Evolutionary conservation across 2,329 filamentous ascomycete genomes (phyloP), one percentile per base, ranked within the genome.

Genomic region (Botrytis deweyae): DNA sequence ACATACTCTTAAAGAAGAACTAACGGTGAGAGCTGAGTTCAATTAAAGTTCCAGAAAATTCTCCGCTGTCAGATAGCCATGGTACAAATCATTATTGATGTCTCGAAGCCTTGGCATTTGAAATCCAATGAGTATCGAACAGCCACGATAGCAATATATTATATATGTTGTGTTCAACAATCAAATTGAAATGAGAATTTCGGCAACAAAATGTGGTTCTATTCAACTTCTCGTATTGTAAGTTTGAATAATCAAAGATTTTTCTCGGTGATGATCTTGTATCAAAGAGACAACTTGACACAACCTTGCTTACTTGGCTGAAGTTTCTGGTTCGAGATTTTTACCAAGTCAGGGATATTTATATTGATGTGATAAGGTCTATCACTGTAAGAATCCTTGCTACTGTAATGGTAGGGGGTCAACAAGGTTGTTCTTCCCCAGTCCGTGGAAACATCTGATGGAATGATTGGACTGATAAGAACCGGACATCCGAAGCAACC

Each of bases 291-390:
- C 22, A 67, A 36, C 46, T 25, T 29, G 33, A 25, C 33, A 52
- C 29, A 67, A 22, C 46, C 36, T 68, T 58, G 46, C 36, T 68
- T 68, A 49, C 49, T 29, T 68, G 49, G 55, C n/a, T 9, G 46
- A 55, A 40, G 33, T 67, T 52, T 67, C 64, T 52, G 65, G 33
- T 40, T 67, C 65, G 46, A 65, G 62, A 46, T 44, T 65, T 65
- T 18, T 25, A 33, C 20, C n/a, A 46, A 33, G 9, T 29, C 65
- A 55, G 33, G 65, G 65, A 67, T 67, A 40, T 40, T 67, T n/a
- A 58, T 42, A 40, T 40, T 67, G 46, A 40, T 55, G 33, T 40
- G 65, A 40, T 67, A 40, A 55, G 33, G 65, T 38, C 65, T 55
- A 68, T 42, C 65, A 42, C 66, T 42, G 18, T 10, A 33, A 18